Conservation (phyloP, 371 early-diverging fungal genomes). For the Mucor plumbeus region DNA sequence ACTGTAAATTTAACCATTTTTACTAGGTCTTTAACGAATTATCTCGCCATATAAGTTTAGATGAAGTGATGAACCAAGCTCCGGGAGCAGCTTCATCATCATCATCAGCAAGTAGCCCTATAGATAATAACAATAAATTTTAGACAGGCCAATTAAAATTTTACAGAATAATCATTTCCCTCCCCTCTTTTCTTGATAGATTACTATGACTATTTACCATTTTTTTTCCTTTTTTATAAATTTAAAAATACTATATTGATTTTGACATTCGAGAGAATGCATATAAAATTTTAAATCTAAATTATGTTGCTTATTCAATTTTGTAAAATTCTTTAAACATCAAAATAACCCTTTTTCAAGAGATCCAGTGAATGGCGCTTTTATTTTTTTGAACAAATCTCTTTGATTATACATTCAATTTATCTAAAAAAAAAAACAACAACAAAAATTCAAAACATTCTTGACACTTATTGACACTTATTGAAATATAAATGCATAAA, state of each 20-base stretch:
- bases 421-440: too few relatives aligned
- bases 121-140: slow-evolving; percentile 12
- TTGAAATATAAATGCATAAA: too few relatives aligned
- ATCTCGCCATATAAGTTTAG: slow-evolving; percentile 83
- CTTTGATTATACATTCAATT: too few relatives aligned
- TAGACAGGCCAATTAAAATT: background rate
- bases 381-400: too few relatives aligned
- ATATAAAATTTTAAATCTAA: too few relatives aligned
- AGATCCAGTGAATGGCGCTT: too few relatives aligned
- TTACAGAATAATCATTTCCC: background rate
- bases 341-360: too few relatives aligned
- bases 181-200: background rate
- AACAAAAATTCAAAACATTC: too few relatives aligned
- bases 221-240: background rate
- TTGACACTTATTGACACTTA: too few relatives aligned
- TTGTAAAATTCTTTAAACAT: too few relatives aligned
- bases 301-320: too few relatives aligned
- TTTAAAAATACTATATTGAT: background rate
- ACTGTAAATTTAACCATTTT: background rate
- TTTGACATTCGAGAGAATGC: background rate
- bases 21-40: slow-evolving; percentile 76
- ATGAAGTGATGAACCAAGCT: slow-evolving; percentile 74
- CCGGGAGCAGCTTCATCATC: slow-evolving; percentile 42
- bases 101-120: slow-evolving; percentile 29
- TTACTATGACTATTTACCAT: background rate